These are phyloP conservation scores for Drosera capensis DNA, from an alignment of 148 eudicot species.

Conservation along the genomic window DNA sequence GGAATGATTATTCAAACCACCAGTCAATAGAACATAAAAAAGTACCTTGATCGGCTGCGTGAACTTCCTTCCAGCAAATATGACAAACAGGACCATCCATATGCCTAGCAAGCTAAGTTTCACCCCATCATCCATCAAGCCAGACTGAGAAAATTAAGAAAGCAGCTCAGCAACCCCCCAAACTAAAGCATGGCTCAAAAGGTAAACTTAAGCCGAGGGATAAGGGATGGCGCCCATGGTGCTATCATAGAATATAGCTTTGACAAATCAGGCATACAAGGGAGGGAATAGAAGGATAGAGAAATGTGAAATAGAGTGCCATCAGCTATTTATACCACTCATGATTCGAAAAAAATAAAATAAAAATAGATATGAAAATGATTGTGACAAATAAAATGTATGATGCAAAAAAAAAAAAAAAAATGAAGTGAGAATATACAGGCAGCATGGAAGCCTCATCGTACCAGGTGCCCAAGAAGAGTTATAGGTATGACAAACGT, in stretches of 20 bases:
- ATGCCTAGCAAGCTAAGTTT: slow-evolving; percentile 50
- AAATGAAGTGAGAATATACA: background rate
- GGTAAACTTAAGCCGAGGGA: too few species aligned
- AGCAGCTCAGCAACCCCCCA: slow-evolving; percentile 5
- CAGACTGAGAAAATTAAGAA: slow-evolving; percentile 31
- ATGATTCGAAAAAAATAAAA: too few species aligned
- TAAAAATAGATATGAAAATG: background rate
- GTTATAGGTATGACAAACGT: slow-evolving; percentile 68
- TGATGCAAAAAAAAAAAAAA: slow-evolving; percentile 1
- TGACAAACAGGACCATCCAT: slow-evolving; percentile 71
- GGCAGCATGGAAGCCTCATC: background rate
- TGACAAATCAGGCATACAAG: too few species aligned
- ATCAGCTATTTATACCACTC: too few species aligned
- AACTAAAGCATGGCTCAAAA: slow-evolving; percentile 1
- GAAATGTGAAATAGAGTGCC: too few species aligned
- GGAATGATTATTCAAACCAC: background rate
- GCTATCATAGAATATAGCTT: background rate
- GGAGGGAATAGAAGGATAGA: too few species aligned
- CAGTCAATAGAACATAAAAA: background rate
- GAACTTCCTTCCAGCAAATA: slow-evolving; percentile 86
- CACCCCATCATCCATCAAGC: slow-evolving; percentile 59
- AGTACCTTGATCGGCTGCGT: slow-evolving; percentile 81
- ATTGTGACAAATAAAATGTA: background rate
- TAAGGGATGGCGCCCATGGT: background rate
- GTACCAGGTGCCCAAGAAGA: slow-evolving; percentile 93